Percentiles rank a stretch among this genome's conserved stretches.
phyloP scores from a whole-genome alignment of 2,329 filamentous ascomycete species.

The Akanthomyces dipterigenus region DNA sequence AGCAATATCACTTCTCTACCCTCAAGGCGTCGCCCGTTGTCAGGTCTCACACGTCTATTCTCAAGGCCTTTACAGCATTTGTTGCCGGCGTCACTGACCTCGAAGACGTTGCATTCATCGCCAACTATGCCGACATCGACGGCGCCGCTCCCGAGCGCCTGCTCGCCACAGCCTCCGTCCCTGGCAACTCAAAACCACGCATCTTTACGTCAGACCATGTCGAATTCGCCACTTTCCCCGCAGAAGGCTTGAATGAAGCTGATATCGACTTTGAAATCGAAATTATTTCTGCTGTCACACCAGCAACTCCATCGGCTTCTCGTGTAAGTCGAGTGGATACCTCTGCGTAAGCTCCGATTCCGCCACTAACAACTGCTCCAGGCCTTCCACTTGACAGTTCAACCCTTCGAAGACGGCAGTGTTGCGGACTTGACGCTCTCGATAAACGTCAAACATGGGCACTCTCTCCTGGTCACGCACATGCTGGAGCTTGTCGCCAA shows the following conservation, averaged over 20 bases:
- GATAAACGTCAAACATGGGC: not conserved
- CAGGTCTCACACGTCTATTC: not conserved
- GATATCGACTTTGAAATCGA: conserved; percentile 5
- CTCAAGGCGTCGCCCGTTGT: not conserved
- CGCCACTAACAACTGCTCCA: not conserved
- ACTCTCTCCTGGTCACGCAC: not conserved
- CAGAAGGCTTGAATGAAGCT: not conserved
- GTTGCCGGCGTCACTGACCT: conserved; percentile 7
- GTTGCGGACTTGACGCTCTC: not conserved
- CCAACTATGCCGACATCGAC: not conserved
- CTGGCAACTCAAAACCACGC: not conserved
- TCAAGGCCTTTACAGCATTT: conserved; percentile 5
- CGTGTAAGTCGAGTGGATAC: not conserved
- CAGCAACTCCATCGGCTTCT: not conserved
- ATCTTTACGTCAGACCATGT: conserved; percentile 9
- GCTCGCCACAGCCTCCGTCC: not conserved
- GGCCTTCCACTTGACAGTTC: conserved; percentile 3
- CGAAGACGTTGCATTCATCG: conserved; percentile 4
- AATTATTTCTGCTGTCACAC: not conserved
- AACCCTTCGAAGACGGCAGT: not conserved
- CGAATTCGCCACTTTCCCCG: not conserved
- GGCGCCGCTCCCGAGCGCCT: not conserved
- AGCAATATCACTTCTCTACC: not conserved
- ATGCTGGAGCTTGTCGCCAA: conserved; percentile 9
- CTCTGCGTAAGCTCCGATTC: no score